These are phyloP conservation scores for Crithidia acanthocephali DNA, from an alignment of 208 protist genomes.

Conservation along the genomic window DNA sequence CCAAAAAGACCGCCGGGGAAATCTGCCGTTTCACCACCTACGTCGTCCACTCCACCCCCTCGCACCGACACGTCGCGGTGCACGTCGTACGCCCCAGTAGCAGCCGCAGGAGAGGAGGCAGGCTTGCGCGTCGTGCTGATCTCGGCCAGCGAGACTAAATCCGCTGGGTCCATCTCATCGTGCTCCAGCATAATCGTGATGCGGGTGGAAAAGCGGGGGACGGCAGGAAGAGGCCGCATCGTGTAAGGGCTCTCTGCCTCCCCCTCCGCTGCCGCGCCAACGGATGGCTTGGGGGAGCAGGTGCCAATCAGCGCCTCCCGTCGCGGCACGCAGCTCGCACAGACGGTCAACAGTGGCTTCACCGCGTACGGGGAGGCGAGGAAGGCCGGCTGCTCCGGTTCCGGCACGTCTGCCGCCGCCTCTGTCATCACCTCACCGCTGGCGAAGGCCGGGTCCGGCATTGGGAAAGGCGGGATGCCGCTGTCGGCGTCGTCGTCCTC, in stretches of 20 bases:
- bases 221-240: conserved; percentile 45
- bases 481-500: conserved; percentile 29
- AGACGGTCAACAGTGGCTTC: conserved; percentile 75
- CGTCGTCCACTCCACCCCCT: conserved; percentile 17
- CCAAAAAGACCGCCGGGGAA: not conserved
- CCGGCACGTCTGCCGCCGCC: not conserved
- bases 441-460: conserved; percentile 2
- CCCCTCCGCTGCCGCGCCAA: not conserved
- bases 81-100: not conserved
- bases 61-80: conserved; percentile 19
- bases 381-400: conserved; percentile 19
- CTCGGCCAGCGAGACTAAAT: conserved; percentile 74
- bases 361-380: conserved; percentile 57
- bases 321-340: conserved; percentile 77
- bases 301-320: conserved; percentile 64
- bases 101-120: not conserved
- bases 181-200: conserved; percentile 84
- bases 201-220: conserved; percentile 81
- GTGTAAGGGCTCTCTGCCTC: conserved; percentile 20
- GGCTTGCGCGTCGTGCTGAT: conserved; percentile 39
- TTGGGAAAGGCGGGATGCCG: conserved; percentile 7
- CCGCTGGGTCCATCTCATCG: conserved; percentile 61
- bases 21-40: not conserved
- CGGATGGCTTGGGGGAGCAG: conserved; percentile 26
- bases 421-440: conserved; percentile 14